Percentiles rank a stretch among this genome's conserved stretches.
These are phyloP conservation scores for Clarireedia sp. DNA, from an alignment of 2,329 filamentous ascomycete genomes.

Conservation along the genomic window DNA sequence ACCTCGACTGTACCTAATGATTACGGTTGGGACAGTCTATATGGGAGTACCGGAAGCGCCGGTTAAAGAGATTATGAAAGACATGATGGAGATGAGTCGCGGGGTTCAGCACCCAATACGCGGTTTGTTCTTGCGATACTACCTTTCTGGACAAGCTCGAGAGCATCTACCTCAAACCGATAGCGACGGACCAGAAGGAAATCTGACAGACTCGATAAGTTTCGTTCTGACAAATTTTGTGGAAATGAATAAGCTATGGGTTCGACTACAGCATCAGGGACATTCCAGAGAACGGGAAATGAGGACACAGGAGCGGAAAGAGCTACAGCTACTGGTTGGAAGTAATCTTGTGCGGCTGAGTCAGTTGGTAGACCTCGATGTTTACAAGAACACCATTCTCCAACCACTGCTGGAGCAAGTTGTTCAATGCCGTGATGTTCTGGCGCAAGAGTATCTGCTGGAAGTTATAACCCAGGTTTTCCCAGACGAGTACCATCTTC, in stretches of 20 bases:
- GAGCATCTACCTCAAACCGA: constrained; percentile 77
- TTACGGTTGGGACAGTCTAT: constrained; percentile 97
- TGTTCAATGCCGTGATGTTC: constrained; percentile 91
- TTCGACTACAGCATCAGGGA: constrained; percentile 91
- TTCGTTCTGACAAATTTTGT: constrained; percentile 98
- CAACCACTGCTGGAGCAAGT: constrained; percentile 90
- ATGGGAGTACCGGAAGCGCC: constrained; percentile 98
- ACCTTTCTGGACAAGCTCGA: constrained; percentile 87
- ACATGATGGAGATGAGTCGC: constrained; percentile 99
- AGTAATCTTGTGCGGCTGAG: constrained; percentile 94
- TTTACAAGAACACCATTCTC: constrained; percentile 86
- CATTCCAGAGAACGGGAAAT: constrained; percentile 92
- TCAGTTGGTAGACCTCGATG: constrained; percentile 88
- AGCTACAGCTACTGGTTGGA: constrained; percentile 89
- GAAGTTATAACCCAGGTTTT: constrained; percentile 99
- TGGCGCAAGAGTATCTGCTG: constrained; percentile 93
- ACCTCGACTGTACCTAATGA: constrained; percentile 94
- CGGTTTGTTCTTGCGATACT: constrained; percentile 91
- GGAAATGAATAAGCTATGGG: constrained; percentile 99
- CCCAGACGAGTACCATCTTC: constrained; percentile 95
- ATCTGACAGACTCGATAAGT: constrained; percentile 93
- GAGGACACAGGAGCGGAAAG: constrained; percentile 87
- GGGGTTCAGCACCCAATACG: constrained; percentile 96
- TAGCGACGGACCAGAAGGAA: constrained; percentile 87
- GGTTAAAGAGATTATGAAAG: constrained; percentile 99